Evolutionary conservation across 2,329 filamentous ascomycete genomes (phyloP).

Genomic region (Alternaria consortialis): DNA sequence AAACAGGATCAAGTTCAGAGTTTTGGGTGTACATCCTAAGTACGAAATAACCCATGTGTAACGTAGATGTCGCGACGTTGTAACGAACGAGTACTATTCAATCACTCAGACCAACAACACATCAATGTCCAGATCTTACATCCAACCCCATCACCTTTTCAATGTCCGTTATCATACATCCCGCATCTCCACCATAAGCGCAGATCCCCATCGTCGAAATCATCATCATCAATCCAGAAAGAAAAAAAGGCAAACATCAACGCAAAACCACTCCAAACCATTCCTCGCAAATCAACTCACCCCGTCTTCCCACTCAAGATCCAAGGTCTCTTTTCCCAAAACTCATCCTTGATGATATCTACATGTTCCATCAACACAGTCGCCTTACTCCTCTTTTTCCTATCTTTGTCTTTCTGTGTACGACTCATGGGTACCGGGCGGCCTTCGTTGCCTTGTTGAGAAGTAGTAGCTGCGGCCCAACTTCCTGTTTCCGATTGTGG

Average conservation of each 20-base stretch:
- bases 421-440: conserved; percentile 67
- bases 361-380: conserved; percentile 82
- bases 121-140: neutral
- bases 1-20: neutral
- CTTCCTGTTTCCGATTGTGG: conserved; percentile 20
- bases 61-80: neutral
- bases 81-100: neutral
- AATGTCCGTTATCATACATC: neutral
- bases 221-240: neutral
- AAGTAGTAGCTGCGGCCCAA: conserved; percentile 23
- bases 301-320: conserved; percentile 54
- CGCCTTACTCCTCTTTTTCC: conserved; percentile 82
- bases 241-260: conserved; percentile 1
- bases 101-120: neutral
- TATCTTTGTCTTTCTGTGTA: conserved; percentile 83
- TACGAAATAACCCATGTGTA: neutral
- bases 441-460: conserved; percentile 47
- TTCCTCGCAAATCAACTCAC: conserved; percentile 2
- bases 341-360: conserved; percentile 94
- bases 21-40: neutral
- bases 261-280: neutral
- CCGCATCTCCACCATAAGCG: neutral
- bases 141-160: neutral
- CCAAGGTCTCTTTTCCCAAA: conserved; percentile 91
- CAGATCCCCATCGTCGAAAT: neutral